Conservation (phyloP, 352 stramenopile genomes). For the Phytopythium mirpurense region DNA sequence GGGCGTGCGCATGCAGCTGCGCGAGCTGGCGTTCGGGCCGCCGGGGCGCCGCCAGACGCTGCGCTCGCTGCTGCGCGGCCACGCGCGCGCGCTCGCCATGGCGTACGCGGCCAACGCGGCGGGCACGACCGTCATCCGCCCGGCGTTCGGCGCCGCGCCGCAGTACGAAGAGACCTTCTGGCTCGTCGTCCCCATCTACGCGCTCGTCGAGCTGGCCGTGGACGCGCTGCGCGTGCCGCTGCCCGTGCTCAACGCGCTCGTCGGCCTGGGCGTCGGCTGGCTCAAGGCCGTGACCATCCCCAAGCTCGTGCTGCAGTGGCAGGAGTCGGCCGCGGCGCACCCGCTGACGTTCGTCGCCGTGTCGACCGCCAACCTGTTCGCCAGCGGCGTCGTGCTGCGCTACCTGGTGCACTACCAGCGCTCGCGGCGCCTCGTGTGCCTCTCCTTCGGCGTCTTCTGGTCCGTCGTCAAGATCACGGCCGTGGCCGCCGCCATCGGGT, state of each 20-base stretch:
- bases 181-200: constrained; percentile 58
- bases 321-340: constrained; percentile 35
- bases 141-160: constrained; percentile 43
- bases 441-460: constrained; percentile 31
- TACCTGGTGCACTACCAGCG: constrained; percentile 47
- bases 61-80: constrained; percentile 16
- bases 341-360: constrained; percentile 53
- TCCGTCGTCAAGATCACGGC: constrained; percentile 40
- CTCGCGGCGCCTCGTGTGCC: constrained; percentile 24
- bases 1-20: constrained; percentile 36
- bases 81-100: constrained; percentile 43
- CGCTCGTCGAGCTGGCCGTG: constrained; percentile 33
- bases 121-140: constrained; percentile 58
- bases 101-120: constrained; percentile 57
- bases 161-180: constrained; percentile 54
- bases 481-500: constrained; percentile 32
- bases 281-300: constrained; percentile 68
- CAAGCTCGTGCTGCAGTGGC: constrained; percentile 61
- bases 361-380: constrained; percentile 67
- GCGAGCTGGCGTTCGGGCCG: constrained; percentile 30
- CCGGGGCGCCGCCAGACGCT: constrained; percentile 31
- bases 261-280: constrained; percentile 63
- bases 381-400: constrained; percentile 49
- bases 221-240: constrained; percentile 35
- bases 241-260: constrained; percentile 36